These are phyloP conservation scores for Mortierella sp. DNA, from an alignment of 371 early-diverging fungal species.

Conservation along the genomic window DNA sequence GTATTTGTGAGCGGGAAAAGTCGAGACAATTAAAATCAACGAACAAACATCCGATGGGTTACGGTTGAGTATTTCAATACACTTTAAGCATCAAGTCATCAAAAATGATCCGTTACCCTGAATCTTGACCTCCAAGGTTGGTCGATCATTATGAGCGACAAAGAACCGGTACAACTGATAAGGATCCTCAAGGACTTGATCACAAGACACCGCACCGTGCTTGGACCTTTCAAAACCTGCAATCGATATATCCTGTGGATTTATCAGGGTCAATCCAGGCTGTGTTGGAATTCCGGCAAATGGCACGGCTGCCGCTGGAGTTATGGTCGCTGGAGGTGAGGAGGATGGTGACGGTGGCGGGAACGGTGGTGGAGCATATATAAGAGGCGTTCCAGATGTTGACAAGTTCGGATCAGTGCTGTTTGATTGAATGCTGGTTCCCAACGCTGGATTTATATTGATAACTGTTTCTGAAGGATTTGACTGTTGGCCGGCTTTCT, in stretches of 20 bases:
- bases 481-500: too few species aligned
- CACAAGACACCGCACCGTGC: constrained; percentile 21
- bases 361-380: neutral
- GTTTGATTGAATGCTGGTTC: too few species aligned
- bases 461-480: too few species aligned
- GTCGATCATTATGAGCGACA: constrained; percentile 47
- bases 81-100: too few species aligned
- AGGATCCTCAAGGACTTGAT: constrained; percentile 36
- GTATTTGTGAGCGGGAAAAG: constrained; percentile 16
- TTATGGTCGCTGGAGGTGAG: neutral
- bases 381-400: too few species aligned
- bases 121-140: constrained; percentile 37
- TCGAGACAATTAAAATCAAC: too few species aligned
- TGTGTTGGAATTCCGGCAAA: constrained; percentile 3
- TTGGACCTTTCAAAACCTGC: constrained; percentile 13
- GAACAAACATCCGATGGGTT: too few species aligned
- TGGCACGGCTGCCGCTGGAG: neutral
- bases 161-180: constrained; percentile 47
- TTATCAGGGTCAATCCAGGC: constrained; percentile 3
- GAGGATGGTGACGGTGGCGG: neutral
- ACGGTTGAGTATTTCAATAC: too few species aligned
- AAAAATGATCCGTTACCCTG: constrained; percentile 15
- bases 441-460: too few species aligned
- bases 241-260: constrained; percentile 26
- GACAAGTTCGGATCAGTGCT: too few species aligned